Conservation (phyloP, 805 yeast genomes). For the Diddensiella transvaalensis region DNA sequence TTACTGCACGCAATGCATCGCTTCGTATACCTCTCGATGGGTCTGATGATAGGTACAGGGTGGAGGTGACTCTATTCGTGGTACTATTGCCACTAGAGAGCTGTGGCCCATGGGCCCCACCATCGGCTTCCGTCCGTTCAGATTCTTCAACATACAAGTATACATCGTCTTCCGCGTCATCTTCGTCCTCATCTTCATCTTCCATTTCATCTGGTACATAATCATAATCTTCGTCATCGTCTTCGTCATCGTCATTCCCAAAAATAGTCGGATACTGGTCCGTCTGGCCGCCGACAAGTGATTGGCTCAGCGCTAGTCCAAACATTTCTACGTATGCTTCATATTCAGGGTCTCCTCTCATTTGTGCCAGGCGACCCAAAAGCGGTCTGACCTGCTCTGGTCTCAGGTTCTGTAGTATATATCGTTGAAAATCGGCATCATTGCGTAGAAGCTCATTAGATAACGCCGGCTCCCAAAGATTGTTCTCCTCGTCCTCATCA, state of each 20-base stretch:
- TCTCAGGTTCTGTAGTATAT: neutral
- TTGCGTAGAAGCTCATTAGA: neutral
- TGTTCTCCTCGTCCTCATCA: neutral
- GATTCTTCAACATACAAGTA: neutral
- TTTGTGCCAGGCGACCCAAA: neutral
- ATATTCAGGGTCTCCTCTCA: neutral
- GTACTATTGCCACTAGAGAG: neutral
- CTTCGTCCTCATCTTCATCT: conserved; percentile 12
- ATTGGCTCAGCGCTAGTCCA: neutral
- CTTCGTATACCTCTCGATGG: neutral
- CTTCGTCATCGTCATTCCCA: conserved; percentile 10
- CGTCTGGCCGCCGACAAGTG: neutral
- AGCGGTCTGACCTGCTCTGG: neutral
- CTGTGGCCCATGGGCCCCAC: neutral
- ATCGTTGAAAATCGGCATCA: neutral
- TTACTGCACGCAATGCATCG: conserved; percentile 5
- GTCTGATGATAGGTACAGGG: neutral
- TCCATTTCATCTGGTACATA: conserved; percentile 5
- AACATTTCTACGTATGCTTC: neutral
- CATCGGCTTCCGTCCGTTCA: neutral
- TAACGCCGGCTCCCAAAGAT: too few species aligned
- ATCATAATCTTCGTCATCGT: conserved; percentile 17
- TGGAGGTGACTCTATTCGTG: neutral
- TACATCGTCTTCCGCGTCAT: conserved; percentile 2
- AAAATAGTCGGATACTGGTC: neutral